Evolutionary conservation across 179 eudicot genomes (phyloP).

Genomic region (Carnegiea gigantea): DNA sequence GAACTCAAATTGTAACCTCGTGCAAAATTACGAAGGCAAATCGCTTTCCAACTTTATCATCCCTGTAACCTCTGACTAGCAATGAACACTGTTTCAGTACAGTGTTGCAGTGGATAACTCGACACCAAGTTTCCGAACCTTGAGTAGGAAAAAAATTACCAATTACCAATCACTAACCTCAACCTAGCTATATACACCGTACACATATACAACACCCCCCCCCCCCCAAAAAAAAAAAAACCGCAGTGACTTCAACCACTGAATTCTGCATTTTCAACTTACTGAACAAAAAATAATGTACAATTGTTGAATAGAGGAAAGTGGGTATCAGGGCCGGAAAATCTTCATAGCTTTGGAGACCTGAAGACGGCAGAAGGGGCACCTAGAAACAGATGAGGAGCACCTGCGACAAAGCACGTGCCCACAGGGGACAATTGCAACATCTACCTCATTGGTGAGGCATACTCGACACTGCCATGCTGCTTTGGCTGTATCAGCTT

Average conservation of each 20-base stretch:
- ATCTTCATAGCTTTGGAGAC: conserved; percentile 80
- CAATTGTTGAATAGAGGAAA: not conserved
- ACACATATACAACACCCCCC: not conserved
- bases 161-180: not conserved
- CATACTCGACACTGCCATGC: conserved; percentile 95
- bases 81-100: not conserved
- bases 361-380: conserved; percentile 92
- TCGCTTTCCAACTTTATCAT: too few species aligned
- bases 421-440: conserved; percentile 85
- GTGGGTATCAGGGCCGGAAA: conserved; percentile 61
- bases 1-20: too few species aligned
- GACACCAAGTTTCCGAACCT: not conserved
- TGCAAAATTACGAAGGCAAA: too few species aligned
- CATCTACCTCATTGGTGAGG: conserved; percentile 74
- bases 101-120: not conserved
- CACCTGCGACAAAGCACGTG: conserved; percentile 93
- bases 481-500: conserved; percentile 89
- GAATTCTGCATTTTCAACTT: conserved; percentile 1
- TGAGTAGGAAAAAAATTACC: not conserved
- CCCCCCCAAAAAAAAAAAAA: not conserved
- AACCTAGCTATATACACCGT: not conserved
- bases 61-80: too few species aligned
- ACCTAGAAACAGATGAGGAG: conserved; percentile 89
- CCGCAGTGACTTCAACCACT: too few species aligned
- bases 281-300: not conserved